Evolutionary conservation across 257 asterid genomes (phyloP).

Genomic region (Voacanga thouarsii): DNA sequence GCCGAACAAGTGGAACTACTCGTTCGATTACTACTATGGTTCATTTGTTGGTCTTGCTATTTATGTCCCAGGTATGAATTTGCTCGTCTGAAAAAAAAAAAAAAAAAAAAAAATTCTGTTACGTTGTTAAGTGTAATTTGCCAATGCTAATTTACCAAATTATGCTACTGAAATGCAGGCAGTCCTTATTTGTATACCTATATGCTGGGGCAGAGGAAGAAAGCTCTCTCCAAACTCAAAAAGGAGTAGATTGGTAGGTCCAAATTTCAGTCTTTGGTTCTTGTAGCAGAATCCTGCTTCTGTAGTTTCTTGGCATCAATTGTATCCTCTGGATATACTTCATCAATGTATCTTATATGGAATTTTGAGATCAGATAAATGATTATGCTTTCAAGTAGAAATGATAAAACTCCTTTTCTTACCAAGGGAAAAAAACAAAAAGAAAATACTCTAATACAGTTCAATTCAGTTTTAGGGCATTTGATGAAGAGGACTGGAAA

Average conservation of each 20-base stretch:
- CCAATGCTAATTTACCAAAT: neutral
- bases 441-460: too few relatives aligned
- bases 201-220: constrained; percentile 90
- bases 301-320: neutral
- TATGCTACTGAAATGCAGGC: constrained; percentile 23
- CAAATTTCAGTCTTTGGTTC: neutral
- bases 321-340: neutral
- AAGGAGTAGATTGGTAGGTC: constrained; percentile 33
- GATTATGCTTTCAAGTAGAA: too few relatives aligned
- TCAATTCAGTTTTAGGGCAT: too few relatives aligned
- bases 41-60: constrained; percentile 54
- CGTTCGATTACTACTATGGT: constrained; percentile 68
- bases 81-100: neutral
- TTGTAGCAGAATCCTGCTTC: neutral
- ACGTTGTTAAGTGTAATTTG: neutral
- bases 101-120: neutral
- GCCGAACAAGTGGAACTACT: constrained; percentile 82
- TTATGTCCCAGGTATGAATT: constrained; percentile 62
- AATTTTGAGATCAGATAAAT: neutral
- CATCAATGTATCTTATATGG: neutral
- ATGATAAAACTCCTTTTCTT: neutral
- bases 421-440: too few relatives aligned
- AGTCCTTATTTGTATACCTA: constrained; percentile 77
- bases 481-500: too few relatives aligned
- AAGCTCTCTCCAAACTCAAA: constrained; percentile 70